Evolutionary conservation across 768 basidiomycete species (phyloP).

Genomic region (Collybia mongolica): DNA sequence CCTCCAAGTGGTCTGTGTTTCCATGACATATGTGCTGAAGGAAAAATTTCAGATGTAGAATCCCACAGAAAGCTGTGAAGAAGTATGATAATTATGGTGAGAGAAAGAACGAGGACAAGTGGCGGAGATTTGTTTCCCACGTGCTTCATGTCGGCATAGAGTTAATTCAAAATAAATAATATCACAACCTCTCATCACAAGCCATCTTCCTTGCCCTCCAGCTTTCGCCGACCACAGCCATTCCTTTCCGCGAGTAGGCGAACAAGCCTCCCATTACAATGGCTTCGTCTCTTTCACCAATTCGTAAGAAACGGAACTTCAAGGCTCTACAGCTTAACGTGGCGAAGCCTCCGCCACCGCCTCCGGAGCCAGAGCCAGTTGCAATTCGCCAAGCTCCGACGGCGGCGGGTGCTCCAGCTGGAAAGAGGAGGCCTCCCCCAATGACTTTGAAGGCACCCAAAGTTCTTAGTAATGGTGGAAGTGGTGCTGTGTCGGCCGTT

Average conservation of each 20-base stretch:
- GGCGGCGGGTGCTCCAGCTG: slow-evolving; percentile 39
- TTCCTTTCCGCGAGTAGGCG: slow-evolving; percentile 2
- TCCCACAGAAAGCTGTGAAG: no score
- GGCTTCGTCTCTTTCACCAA: slow-evolving; percentile 32
- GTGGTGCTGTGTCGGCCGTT: slow-evolving; percentile 34
- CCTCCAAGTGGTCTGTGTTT: no score
- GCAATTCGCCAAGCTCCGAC: slow-evolving; percentile 48
- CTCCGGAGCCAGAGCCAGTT: slow-evolving; percentile 38
- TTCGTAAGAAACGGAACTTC: slow-evolving; percentile 92
- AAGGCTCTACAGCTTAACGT: slow-evolving; percentile 79
- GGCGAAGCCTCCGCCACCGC: slow-evolving; percentile 34
- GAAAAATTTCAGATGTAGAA: no score
- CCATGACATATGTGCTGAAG: no score
- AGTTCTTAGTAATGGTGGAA: slow-evolving; percentile 37
- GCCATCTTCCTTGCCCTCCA: slow-evolving; percentile 2
- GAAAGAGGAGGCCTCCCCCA: slow-evolving; percentile 79
- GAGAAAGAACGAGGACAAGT: not conserved
- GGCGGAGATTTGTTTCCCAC: slow-evolving; percentile 8
- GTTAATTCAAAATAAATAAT: slow-evolving; percentile 11
- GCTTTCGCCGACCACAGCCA: slow-evolving; percentile 5
- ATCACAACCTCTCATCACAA: not conserved
- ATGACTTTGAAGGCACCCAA: slow-evolving; percentile 79
- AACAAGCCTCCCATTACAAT: slow-evolving; percentile 8
- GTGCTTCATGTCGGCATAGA: slow-evolving; percentile 9
- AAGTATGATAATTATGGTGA: no score